Evolutionary conservation across 441 rosid species (phyloP).

Genomic region (Corymbia calophylla): DNA sequence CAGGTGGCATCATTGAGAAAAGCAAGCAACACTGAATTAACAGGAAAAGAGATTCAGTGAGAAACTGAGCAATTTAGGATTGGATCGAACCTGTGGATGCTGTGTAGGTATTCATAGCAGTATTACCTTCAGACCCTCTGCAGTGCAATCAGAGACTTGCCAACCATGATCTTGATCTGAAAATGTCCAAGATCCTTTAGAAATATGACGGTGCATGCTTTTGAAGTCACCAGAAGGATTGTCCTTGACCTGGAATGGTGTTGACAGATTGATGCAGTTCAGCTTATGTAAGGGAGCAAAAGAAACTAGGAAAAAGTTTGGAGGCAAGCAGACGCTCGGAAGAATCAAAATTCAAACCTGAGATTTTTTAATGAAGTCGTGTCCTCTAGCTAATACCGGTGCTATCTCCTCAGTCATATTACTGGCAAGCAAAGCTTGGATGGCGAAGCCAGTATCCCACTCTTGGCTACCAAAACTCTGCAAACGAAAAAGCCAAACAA

Average conservation of each 20-base stretch:
- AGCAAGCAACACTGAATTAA: constrained; percentile 55
- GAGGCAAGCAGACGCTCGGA: neutral
- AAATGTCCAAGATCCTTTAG: constrained; percentile 18
- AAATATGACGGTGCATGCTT: constrained; percentile 12
- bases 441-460: constrained; percentile 12
- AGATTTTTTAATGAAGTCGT: constrained; percentile 13
- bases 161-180: constrained; percentile 54
- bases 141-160: constrained; percentile 40
- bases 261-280: neutral
- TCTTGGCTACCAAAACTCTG: constrained; percentile 15
- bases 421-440: constrained; percentile 11
- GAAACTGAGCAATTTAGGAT: neutral
- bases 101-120: neutral
- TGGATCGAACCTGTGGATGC: neutral
- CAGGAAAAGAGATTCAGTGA: neutral
- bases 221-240: constrained; percentile 30
- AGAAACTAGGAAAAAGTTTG: neutral
- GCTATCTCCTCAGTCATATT: constrained; percentile 7
- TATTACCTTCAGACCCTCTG: neutral
- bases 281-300: neutral
- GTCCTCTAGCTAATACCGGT: constrained; percentile 6
- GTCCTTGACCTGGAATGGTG: constrained; percentile 22
- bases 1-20: constrained; percentile 56
- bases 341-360: neutral
- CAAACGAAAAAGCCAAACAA: neutral